Evolutionary conservation across 148 eudicot genomes (phyloP), one percentile per base, ranked within the genome.

Genomic region (Euryodendron excelsum): DNA sequence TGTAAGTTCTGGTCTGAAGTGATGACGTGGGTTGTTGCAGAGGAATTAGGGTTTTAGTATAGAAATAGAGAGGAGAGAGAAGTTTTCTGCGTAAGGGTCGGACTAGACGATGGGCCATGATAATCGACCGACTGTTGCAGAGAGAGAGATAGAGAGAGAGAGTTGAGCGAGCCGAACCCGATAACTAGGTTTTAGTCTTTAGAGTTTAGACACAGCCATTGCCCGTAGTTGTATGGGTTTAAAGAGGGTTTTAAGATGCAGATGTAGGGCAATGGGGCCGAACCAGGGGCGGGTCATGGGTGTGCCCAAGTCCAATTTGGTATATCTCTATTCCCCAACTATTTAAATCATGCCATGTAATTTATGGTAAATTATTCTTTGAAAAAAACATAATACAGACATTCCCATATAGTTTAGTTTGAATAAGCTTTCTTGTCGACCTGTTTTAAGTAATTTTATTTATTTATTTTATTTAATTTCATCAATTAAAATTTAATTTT

Each of bases 101-200:
- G 44, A 85, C 50, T 39, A 87, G 56, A 33, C 85, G 85, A 72
- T 25, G 77, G n/a, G 87, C 89, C 97, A 92, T 92, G 55, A 23
- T n/a, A 18, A 1, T 61, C 61, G 37, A 59, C 31, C 21, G 25
- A 39, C 30, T 59, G 73, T 23, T 68, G 72, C 31, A 44, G 44
- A 23, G 55, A 55, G 59, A 20, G 48, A 37, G 18, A 8, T 23
- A 3, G 53, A 3, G 74, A 48, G 68, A 13, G 14, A 73, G 48
- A n/a, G n/a, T n/a, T 17, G 45, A 68, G 48, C 12, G 50, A 68
- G 20, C n/a, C n/a, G n/a, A n/a, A n/a, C n/a, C n/a, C n/a, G n/a
- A n/a, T n/a, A n/a, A n/a, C n/a, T n/a, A n/a, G n/a, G n/a, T n/a
- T n/a, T n/a, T n/a, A n/a, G n/a, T n/a, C n/a, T n/a, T n/a, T n/a